phyloP scores from a whole-genome alignment of 495 filamentous ascomycete species.

The Lophiotrema nucula region DNA sequence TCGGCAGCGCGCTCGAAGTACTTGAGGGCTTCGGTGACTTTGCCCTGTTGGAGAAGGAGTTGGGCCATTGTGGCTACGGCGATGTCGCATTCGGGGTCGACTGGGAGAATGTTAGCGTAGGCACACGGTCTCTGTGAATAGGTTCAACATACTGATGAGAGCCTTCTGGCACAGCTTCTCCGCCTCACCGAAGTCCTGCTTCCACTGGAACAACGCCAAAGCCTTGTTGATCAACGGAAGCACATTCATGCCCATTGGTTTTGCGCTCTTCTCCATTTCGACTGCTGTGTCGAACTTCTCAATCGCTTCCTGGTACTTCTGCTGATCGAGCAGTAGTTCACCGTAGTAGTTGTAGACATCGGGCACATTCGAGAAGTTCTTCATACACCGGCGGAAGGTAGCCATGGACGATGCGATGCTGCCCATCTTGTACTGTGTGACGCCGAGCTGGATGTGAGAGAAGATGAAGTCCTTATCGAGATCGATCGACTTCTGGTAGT shows the following conservation, averaged over 20 bases:
- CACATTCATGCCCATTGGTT: conserved; percentile 94
- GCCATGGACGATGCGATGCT: conserved; percentile 97
- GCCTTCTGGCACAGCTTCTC: conserved; percentile 97
- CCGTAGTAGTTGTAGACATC: conserved; percentile 99
- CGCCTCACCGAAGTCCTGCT: conserved; percentile 90
- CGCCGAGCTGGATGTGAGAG: conserved; percentile 98
- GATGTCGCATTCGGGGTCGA: conserved; percentile 98
- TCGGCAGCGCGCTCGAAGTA: conserved; percentile 97
- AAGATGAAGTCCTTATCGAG: conserved; percentile 95
- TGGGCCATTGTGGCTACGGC: conserved; percentile 99
- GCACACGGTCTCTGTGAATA: background rate
- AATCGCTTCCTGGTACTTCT: conserved; percentile 91
- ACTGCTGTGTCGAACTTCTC: conserved; percentile 98
- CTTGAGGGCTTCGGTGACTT: conserved; percentile 89
- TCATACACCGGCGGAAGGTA: conserved; percentile 94
- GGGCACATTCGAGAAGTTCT: conserved; percentile 94
- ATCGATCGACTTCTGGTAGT: conserved; percentile 99
- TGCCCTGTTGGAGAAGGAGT: conserved; percentile 95
- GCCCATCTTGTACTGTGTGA: conserved; percentile 99
- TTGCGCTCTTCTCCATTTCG: conserved; percentile 93
- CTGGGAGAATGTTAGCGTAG: conserved; percentile 46
- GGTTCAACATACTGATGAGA: conserved; percentile 74
- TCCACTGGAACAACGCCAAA: conserved; percentile 94
- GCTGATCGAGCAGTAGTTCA: conserved; percentile 95
- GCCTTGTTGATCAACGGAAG: conserved; percentile 98